Base-by-base conservation (phyloP, 1,284 basidiomycete genomes). In the Gomphus bonarii region DNA sequence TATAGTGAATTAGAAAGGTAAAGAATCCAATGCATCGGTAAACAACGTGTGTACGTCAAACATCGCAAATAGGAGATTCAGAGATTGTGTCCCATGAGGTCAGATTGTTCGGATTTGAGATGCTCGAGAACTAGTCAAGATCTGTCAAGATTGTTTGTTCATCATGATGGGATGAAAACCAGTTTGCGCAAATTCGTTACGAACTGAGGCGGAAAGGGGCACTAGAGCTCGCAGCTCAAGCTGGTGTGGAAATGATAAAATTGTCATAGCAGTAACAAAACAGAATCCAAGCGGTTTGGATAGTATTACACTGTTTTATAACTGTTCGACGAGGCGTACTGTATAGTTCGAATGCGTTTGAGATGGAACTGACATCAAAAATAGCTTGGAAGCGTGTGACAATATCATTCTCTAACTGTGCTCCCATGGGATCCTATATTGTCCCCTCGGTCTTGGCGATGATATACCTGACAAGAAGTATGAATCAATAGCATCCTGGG, bases 371-470 rank as follows among this genome's bases (percentile, higher is more conserved):
- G 20, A 44, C 42, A 44, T 9, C 20, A 44, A 20, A 20, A 7
- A 18, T 10, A 18, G 20, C 7, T 16, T 49, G 48, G 10, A 49
- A 31, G 25, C 25, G 20, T 49, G 25, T 31, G 6, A 31, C n/a
- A n/a, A n/a, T n/a, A n/a, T n/a, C n/a, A n/a, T n/a, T n/a, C 47
- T 4, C 22, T 18, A 12, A 20, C 47, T 49, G 18, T 10, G 47
- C 25, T 30, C n/a, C 8, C 10, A 49, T 9, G 9, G 5, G 47
- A 22, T 10, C 20, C 20, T 22, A 53, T 35, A 40, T 18, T 76
- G 65, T 30, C 9, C 56, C 47, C 40, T 40, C 56, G 49, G 28
- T 20, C 43, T 47, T 58, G 20, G 38, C 14, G 30, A 58, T 54
- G 22, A 58, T 46, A 20, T 44, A 58, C 38, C 57, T 58, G 51